Percentiles rank a stretch among this genome's conserved stretches.
These are phyloP conservation scores for Protea cynaroides DNA, from an alignment of 164 flowering plant genomes.

Conservation along the genomic window DNA sequence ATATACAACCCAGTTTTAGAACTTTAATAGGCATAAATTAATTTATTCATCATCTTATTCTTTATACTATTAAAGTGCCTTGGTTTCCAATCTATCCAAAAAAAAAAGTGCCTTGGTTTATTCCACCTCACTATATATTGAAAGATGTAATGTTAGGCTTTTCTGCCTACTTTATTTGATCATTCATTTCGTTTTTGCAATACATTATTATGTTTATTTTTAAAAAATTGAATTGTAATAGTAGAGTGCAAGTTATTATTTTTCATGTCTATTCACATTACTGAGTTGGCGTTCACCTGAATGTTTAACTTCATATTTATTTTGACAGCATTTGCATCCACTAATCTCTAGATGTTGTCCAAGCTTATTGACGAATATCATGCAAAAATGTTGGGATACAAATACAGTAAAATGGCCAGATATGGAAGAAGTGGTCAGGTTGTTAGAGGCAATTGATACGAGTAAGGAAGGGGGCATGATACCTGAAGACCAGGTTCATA, in stretches of 20 bases:
- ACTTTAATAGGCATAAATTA: too few relatives aligned
- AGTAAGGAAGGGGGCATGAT: constrained; percentile 96
- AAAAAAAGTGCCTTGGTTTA: too few relatives aligned
- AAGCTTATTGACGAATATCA: constrained; percentile 52
- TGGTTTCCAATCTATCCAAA: too few relatives aligned
- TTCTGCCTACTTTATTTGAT: too few relatives aligned
- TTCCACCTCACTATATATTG: too few relatives aligned
- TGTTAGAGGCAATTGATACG: constrained; percentile 85
- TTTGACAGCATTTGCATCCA: constrained; percentile 46
- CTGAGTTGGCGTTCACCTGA: not conserved
- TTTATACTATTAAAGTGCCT: too few relatives aligned
- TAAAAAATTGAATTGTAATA: not conserved
- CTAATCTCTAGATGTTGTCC: constrained; percentile 88
- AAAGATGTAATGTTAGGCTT: too few relatives aligned
- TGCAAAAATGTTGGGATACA: constrained; percentile 85
- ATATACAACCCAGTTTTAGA: too few relatives aligned
- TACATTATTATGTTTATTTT: too few relatives aligned
- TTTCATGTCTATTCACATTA: not conserved
- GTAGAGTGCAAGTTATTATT: not conserved
- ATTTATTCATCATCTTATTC: too few relatives aligned
- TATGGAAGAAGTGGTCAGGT: constrained; percentile 76
- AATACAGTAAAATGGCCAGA: constrained; percentile 73
- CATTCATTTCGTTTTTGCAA: too few relatives aligned
- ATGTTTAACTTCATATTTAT: not conserved
- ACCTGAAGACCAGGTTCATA: constrained; percentile 57